Evolutionary conservation across 2,329 filamentous ascomycete genomes (phyloP).

Genomic region (Talaromyces sp.): DNA sequence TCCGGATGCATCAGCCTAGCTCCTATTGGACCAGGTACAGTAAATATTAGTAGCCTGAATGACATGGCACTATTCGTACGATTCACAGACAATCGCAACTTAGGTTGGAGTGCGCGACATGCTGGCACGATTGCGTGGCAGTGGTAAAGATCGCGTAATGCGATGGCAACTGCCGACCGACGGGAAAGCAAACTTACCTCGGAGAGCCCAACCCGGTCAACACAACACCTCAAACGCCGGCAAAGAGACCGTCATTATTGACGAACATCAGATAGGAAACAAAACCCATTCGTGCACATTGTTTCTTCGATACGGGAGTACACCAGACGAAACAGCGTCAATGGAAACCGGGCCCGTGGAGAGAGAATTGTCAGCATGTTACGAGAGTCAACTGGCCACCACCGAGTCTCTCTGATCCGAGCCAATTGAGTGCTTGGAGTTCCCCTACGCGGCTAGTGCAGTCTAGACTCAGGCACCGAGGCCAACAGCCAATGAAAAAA

Average conservation of each 20-base stretch:
- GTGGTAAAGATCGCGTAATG: constrained; percentile 9
- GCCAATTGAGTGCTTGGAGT: not conserved
- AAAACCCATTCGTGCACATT: not conserved
- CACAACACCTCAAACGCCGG: not conserved
- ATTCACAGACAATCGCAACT: not conserved
- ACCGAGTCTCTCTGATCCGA: not conserved
- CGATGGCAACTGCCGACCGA: constrained; percentile 1
- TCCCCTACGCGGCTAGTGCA: not conserved
- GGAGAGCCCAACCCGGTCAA: not conserved
- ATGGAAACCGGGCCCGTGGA: not conserved
- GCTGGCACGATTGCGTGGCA: not conserved
- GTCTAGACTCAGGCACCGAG: constrained; percentile 1
- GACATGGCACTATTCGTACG: not conserved
- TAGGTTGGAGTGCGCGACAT: not conserved
- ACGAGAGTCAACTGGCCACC: not conserved
- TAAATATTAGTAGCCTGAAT: not conserved
- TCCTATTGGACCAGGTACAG: not conserved
- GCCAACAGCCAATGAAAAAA: not conserved
- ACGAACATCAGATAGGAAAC: not conserved
- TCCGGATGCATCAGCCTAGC: not conserved
- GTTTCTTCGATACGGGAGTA: not conserved
- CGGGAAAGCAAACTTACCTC: not conserved
- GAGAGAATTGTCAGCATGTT: not conserved
- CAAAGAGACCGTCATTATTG: not conserved
- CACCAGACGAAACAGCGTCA: not conserved